Base-by-base conservation (phyloP, 2,329 filamentous ascomycete genomes). In the Botrytis sinoallii region DNA sequence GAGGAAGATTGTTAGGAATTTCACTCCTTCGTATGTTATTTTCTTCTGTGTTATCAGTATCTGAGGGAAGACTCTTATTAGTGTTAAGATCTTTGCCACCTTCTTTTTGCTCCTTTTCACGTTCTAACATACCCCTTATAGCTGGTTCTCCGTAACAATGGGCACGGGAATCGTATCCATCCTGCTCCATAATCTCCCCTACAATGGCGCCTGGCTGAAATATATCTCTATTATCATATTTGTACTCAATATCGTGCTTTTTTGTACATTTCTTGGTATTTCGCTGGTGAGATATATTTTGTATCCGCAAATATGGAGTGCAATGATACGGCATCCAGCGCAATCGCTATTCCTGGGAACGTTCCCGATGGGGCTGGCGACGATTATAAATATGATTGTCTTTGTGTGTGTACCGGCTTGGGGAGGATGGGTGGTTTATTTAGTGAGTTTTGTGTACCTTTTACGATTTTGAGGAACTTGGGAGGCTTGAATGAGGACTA, bases 301-400 rank as follows among this genome's bases (percentile, higher is more conserved):
- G 1, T 93, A 91, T 77, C 91, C 90, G 0, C 85, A 87, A 74
- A 89, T 92, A 44, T 93, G 90, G 86, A 79, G 74, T 0, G 88
- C 86, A 25, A 92, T 93, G 90, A 86, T 93, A 52, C 82, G 84
- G 3, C 89, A 93, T 79, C 90, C 89, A 0, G 86, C 86, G 1
- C 89, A 93, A 78, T 90, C 88, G 1, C 84, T 93, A 71, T 93
- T 93, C 76, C 82, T 93, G 5, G 91, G 88, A 0, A 91, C 89
- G 0, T 86, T 92, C 46, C 90, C 90, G 0, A 92, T 93, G 89
- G 90, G 86, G 0, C 86, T 93, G 74, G 88, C 89, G 0, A 92
- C 90, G 2, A 88, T 93, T 61, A 87, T 92, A 75, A 89, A 90
- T 75, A 89, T 90, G 86, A 87, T 89, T 80, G 84, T 89, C 20